Conservation (phyloP, 257 asterid species). For the Penstemon barbatus region DNA sequence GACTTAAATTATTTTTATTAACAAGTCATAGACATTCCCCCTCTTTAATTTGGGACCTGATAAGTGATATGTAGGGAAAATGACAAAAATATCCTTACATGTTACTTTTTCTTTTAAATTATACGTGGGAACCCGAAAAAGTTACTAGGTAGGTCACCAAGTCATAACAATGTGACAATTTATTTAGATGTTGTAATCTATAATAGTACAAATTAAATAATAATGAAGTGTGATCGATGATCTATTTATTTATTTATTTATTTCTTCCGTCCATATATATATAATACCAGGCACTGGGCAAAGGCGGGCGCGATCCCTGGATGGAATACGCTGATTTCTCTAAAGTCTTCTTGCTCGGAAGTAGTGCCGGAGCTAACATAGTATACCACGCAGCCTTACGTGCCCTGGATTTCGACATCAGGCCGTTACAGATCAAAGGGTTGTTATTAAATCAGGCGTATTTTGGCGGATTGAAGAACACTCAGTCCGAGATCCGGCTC, state of each 20-base stretch:
- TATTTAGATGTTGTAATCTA: too few species aligned
- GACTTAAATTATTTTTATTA: neutral
- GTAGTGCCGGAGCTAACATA: conserved; percentile 42
- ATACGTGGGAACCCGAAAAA: too few species aligned
- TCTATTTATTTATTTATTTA: too few species aligned
- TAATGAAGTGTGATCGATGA: too few species aligned
- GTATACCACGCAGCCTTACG: conserved; percentile 34
- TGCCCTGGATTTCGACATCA: conserved; percentile 20
- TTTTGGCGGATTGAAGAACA: conserved; percentile 32
- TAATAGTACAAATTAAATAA: too few species aligned
- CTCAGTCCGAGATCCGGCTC: conserved; percentile 31
- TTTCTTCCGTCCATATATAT: neutral
- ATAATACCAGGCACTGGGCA: conserved; percentile 3
- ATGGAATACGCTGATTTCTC: conserved; percentile 38
- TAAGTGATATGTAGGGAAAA: too few species aligned
- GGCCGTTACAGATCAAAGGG: conserved; percentile 36
- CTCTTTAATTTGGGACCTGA: too few species aligned
- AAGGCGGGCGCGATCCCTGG: conserved; percentile 39
- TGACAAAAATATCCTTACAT: too few species aligned
- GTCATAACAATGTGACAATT: too few species aligned
- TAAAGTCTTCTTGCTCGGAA: conserved; percentile 27
- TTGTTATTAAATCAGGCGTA: conserved; percentile 37
- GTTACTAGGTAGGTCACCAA: too few species aligned
- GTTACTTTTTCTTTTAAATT: too few species aligned
- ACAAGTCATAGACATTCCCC: too few species aligned